Evolutionary conservation across 1,284 basidiomycete species (phyloP).

Genomic region (Apiotrichum montevideense): DNA sequence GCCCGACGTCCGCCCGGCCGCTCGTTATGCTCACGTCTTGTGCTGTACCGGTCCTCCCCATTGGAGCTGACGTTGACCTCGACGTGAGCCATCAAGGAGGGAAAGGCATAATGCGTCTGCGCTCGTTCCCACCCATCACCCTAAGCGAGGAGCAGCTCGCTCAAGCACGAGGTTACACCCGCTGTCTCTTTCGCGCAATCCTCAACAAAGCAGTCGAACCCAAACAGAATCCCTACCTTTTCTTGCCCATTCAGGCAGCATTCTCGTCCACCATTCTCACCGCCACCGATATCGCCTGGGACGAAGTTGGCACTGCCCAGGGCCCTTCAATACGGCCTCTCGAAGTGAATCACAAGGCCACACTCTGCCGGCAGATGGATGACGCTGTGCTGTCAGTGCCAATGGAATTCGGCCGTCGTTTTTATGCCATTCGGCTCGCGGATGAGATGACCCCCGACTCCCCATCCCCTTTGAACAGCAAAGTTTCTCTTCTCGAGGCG

Average conservation of each 20-base stretch:
- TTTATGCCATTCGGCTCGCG: conserved; percentile 17
- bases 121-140: conserved; percentile 1
- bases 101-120: too few relatives aligned
- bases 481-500: background rate
- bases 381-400: conserved; percentile 23
- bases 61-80: too few relatives aligned
- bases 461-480: background rate
- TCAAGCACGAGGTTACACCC: conserved; percentile 15
- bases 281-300: conserved; percentile 29
- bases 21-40: too few relatives aligned
- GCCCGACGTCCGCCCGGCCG: too few relatives aligned
- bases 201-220: conserved; percentile 24
- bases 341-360: background rate
- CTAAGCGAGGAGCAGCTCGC: too few relatives aligned
- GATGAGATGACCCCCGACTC: conserved; percentile 21
- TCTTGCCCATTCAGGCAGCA: conserved; percentile 23
- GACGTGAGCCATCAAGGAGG: too few relatives aligned
- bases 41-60: too few relatives aligned
- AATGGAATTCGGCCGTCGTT: conserved; percentile 23
- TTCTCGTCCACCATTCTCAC: conserved; percentile 1
- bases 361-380: background rate
- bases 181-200: conserved; percentile 25
- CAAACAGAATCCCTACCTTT: conserved; percentile 19
- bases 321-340: background rate
- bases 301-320: conserved; percentile 18